Percentiles rank a stretch among this genome's conserved stretches.
These are phyloP conservation scores for Ambrosiella cleistominuta DNA, from an alignment of 2,329 filamentous ascomycete genomes.

Conservation along the genomic window DNA sequence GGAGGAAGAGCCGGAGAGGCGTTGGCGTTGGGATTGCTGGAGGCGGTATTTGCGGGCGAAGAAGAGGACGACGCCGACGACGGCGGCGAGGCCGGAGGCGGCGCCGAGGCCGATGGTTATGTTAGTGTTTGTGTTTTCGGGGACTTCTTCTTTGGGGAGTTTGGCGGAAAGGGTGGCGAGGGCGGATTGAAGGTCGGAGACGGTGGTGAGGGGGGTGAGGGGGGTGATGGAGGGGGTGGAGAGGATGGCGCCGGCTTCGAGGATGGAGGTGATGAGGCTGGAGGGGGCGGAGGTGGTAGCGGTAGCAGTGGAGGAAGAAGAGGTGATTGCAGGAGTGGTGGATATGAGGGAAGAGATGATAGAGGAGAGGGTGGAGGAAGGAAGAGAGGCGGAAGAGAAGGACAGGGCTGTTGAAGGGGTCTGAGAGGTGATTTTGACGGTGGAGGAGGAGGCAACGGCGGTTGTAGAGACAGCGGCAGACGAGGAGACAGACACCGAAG, in stretches of 20 bases:
- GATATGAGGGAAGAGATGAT: not conserved
- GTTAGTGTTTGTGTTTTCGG: slow-evolving; percentile 4
- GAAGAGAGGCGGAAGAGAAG: not conserved
- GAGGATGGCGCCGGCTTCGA: not conserved
- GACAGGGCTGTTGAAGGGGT: not conserved
- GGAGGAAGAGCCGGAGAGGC: slow-evolving; percentile 1
- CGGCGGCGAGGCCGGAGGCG: slow-evolving; percentile 9
- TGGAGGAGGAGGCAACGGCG: not conserved
- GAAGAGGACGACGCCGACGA: slow-evolving; percentile 10
- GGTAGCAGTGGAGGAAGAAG: not conserved
- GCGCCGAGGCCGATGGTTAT: slow-evolving; percentile 9
- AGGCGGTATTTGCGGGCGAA: slow-evolving; percentile 7
- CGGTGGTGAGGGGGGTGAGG: slow-evolving; percentile 5
- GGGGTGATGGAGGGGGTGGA: not conserved
- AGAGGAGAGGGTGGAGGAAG: not conserved
- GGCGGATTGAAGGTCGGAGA: slow-evolving; percentile 8
- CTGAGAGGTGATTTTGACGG: not conserved
- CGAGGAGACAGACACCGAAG: not conserved
- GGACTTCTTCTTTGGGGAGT: not conserved
- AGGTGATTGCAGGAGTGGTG: not conserved
- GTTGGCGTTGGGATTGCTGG: not conserved
- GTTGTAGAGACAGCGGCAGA: not conserved
- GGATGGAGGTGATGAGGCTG: slow-evolving; percentile 2
- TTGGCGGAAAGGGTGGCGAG: not conserved
- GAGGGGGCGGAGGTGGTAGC: not conserved